phyloP scores from a whole-genome alignment of 345 rosid species.

The Brassica juncea region DNA sequence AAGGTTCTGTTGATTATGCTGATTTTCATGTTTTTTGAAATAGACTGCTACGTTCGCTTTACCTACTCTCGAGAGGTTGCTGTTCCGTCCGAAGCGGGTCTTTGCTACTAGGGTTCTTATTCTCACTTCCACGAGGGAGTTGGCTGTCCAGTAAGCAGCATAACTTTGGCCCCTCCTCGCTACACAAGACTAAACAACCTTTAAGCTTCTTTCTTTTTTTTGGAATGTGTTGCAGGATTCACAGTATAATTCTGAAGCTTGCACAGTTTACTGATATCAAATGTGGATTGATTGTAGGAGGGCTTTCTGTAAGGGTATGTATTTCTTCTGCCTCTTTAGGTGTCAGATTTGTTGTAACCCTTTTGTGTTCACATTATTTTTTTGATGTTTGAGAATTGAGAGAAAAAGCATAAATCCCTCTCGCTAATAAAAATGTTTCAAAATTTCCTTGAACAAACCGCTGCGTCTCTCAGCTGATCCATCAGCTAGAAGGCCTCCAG shows the following conservation, averaged over 20 bases:
- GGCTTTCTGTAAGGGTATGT: constrained; percentile 83
- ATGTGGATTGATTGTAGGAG: constrained; percentile 92
- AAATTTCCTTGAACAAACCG: constrained; percentile 66
- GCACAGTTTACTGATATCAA: constrained; percentile 87
- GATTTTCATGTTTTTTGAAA: background rate
- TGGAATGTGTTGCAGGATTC: constrained; percentile 63
- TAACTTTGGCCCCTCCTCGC: background rate
- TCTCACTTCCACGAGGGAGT: constrained; percentile 90
- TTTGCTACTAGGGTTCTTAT: constrained; percentile 83
- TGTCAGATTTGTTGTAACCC: background rate
- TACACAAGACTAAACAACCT: background rate
- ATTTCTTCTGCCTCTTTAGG: background rate
- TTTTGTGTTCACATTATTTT: no score
- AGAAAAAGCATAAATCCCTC: background rate
- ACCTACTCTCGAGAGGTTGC: constrained; percentile 87
- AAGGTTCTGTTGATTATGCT: background rate
- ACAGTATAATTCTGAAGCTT: constrained; percentile 85
- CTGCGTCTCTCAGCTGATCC: constrained; percentile 98
- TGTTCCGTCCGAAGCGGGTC: constrained; percentile 82
- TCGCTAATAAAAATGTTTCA: background rate
- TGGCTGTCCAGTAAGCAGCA: constrained; percentile 81
- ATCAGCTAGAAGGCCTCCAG: constrained; percentile 82
- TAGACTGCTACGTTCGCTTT: constrained; percentile 95
- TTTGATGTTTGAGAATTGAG: background rate
- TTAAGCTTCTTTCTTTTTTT: background rate